Base-by-base conservation (phyloP, 2,329 filamentous ascomycete species). In the Sarocladium kiliense region DNA sequence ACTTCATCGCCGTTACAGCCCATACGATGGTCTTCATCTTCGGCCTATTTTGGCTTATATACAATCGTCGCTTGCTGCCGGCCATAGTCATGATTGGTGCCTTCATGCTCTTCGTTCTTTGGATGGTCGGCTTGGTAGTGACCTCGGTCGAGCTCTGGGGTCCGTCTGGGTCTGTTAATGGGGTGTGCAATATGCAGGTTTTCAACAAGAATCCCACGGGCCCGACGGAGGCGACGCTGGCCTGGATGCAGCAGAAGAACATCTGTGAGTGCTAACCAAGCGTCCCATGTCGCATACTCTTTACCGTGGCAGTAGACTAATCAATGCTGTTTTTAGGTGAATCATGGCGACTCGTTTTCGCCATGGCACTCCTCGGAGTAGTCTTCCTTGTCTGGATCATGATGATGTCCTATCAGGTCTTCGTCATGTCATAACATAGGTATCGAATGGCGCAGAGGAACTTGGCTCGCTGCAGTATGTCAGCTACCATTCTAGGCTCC, bases 351-450 rank as follows among this genome's bases (percentile, higher is more conserved):
- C 77, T 85, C 1, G 80, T 81, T 1, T 88, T 86, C 67, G 77
- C 82, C 1, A 84, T 87, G 65, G 77, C 77, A 18, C 67, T 88
- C 23, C 77, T 84, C 2, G 84, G 84, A 0, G 72, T 69, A 18
- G 69, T 85, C 1, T 86, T 86, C 59, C 66, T 86, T 57, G 64
- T 87, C n/a, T 87, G 84, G 84, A 81, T 86, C 63, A 85, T 86
- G 75, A 72, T 86, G 58, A 86, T 87, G 78, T 79, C 82, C 11
- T 82, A 84, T 61, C 82, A 85, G 59, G 84, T 87, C 10, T 87
- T 83, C 71, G 77, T 68, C 57, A 65, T 69, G 51, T 74, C 72
- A 59, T 73, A 58, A 51, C 47, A 23, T 4, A 9, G 44, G 21
- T 47, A 3, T n/a, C 18, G 4, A 25, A n/a, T 21, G 4, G 16